phyloP scores from a whole-genome alignment of 75 land plant species.

The Sequoiadendron giganteum region DNA sequence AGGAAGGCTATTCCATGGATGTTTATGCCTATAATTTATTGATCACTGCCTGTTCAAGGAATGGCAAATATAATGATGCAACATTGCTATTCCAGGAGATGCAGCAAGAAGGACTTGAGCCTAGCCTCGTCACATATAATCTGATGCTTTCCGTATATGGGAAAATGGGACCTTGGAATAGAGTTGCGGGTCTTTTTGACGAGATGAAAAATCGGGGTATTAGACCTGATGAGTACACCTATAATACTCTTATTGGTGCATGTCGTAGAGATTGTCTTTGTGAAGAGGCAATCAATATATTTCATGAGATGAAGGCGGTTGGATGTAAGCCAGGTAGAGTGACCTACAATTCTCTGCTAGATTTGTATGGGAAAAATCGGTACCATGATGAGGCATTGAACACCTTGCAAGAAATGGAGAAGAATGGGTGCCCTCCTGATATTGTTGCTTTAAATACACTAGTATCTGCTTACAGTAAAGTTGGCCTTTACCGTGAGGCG shows the following conservation, averaged over 20 bases:
- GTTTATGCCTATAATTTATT: conserved; percentile 81
- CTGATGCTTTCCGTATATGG: conserved; percentile 82
- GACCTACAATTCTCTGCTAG: conserved; percentile 89
- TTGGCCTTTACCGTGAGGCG: conserved; percentile 78
- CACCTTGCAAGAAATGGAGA: conserved; percentile 79
- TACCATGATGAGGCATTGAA: conserved; percentile 66
- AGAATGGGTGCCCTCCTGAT: conserved; percentile 58
- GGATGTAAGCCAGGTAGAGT: conserved; percentile 78
- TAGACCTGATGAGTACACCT: conserved; percentile 75
- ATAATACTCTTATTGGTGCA: conserved; percentile 85
- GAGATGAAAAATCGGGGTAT: conserved; percentile 64
- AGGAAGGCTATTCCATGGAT: conserved; percentile 57
- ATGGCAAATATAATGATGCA: conserved; percentile 70
- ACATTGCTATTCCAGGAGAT: conserved; percentile 58
- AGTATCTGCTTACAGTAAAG: conserved; percentile 82
- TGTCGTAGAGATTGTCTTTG: conserved; percentile 60
- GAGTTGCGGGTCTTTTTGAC: conserved; percentile 41
- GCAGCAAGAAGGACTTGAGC: conserved; percentile 65
- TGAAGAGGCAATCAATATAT: conserved; percentile 66
- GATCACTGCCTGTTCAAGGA: conserved; percentile 55
- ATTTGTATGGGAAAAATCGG: conserved; percentile 92
- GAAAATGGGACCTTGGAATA: conserved; percentile 73
- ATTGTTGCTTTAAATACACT: conserved; percentile 87
- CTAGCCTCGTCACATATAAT: conserved; percentile 84
- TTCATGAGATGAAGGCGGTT: conserved; percentile 70